phyloP scores from a whole-genome alignment of 140 eudicot species.

The Senecio squalidus region DNA sequence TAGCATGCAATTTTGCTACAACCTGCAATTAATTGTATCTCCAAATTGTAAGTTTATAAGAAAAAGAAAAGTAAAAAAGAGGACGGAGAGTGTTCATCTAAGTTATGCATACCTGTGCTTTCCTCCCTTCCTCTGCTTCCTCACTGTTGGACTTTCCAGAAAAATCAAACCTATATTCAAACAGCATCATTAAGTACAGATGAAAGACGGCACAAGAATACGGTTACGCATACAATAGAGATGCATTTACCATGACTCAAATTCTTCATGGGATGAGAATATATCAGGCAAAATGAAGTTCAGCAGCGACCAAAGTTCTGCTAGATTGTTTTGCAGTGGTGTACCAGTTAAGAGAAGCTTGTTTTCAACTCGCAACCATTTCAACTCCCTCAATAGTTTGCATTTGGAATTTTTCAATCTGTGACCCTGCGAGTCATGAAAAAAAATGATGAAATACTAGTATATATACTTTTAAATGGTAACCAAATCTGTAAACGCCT shows the following conservation, averaged over 20 bases:
- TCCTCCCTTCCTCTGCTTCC: constrained; percentile 80
- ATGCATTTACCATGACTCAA: constrained; percentile 78
- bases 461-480: background rate
- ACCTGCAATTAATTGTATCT: constrained; percentile 47
- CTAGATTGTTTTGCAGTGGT: constrained; percentile 93
- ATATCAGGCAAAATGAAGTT: constrained; percentile 96
- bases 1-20: constrained; percentile 85
- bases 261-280: constrained; percentile 90
- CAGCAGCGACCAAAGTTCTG: constrained; percentile 97
- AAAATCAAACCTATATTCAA: constrained; percentile 67
- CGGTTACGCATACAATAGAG: background rate
- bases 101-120: constrained; percentile 41
- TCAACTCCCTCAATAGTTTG: constrained; percentile 69
- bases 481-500: background rate
- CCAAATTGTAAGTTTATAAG: background rate
- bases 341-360: constrained; percentile 96
- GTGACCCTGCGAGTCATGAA: constrained; percentile 62
- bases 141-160: constrained; percentile 78
- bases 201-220: background rate
- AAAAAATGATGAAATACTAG: background rate
- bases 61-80: background rate
- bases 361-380: constrained; percentile 63
- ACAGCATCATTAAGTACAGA: background rate
- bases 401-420: constrained; percentile 85
- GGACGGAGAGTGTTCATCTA: background rate